Conservation (phyloP, 2,329 filamentous ascomycete species). For the Aphanoascus verrucosus region DNA sequence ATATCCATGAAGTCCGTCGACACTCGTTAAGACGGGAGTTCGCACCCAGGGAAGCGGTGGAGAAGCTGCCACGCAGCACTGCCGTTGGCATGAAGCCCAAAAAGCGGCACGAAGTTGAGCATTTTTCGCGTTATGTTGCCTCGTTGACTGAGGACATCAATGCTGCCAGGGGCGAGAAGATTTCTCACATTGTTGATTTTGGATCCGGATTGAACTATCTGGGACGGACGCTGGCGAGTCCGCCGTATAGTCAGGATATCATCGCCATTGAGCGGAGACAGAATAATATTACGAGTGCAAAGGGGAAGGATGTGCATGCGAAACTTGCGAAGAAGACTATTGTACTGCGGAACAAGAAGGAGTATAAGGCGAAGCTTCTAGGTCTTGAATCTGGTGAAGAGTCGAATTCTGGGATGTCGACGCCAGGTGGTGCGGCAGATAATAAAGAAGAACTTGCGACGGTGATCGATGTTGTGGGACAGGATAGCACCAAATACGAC, state of each 20-base stretch:
- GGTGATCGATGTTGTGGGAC: conserved; percentile 5
- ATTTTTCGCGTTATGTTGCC: conserved; percentile 80
- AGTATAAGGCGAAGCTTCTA: conserved; percentile 17
- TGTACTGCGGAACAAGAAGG: conserved; percentile 72
- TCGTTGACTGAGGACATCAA: conserved; percentile 50
- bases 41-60: conserved; percentile 23
- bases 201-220: conserved; percentile 96
- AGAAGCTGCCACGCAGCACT: conserved; percentile 55
- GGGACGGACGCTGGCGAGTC: conserved; percentile 71
- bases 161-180: conserved; percentile 35
- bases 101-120: conserved; percentile 84
- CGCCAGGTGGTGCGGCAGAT: conserved; percentile 10
- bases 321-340: conserved; percentile 62
- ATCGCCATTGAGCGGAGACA: conserved; percentile 83
- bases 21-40: conserved; percentile 59
- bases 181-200: conserved; percentile 89
- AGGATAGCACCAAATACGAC: not conserved
- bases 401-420: conserved; percentile 5
- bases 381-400: not conserved
- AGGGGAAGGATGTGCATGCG: conserved; percentile 70
- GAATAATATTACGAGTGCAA: conserved; percentile 77
- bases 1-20: conserved; percentile 59
- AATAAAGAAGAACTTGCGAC: conserved; percentile 6
- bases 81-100: conserved; percentile 91
- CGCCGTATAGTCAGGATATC: conserved; percentile 75